Base-by-base conservation (phyloP, 805 yeast species). In the Kazachstania bromeliacearum region DNA sequence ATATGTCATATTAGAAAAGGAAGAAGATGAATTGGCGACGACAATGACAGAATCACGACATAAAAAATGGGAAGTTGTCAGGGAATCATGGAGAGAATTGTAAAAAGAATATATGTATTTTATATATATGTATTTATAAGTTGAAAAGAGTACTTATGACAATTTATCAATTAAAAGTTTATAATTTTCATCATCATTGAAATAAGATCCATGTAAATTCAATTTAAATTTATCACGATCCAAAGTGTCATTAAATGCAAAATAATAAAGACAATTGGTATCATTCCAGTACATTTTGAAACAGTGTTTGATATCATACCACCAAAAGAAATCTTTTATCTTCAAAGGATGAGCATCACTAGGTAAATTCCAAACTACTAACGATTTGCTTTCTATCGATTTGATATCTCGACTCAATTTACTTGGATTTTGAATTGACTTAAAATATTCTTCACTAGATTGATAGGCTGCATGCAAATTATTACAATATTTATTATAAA, bases 81-180 rank as follows among this genome's bases (percentile, higher is more conserved):
- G 83, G 34, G 84, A 76, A 43, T 81, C 85, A 7, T 83, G 92
- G 92, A 66, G 82, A 44, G 47, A 51, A 28, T 33, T 54, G 39
- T n/a, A n/a, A n/a, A n/a, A n/a, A n/a, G n/a, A n/a, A n/a, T n/a
- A n/a, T n/a, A n/a, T n/a, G n/a, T n/a, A n/a, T n/a, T n/a, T n/a
- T n/a, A n/a, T n/a, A n/a, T n/a, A n/a, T n/a, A n/a, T n/a, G n/a
- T n/a, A n/a, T n/a, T 14, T 16, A 26, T 26, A 16, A 26, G 15
- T 26, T 26, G 15, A 14, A 10, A 26, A 14, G n/a, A 14, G 20
- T 23, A 29, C n/a, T 40, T 29, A 39, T 29, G 17, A 24, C 13
- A 55, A 37, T 4, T 38, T 37, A 26, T 55, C 55, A 4, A 53
- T 39, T 15, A 54, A 26, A 19, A 57, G 14, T 37, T 48, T 53